phyloP scores from a whole-genome alignment of 148 eudicot species.

The Suaeda aralocaspica region DNA sequence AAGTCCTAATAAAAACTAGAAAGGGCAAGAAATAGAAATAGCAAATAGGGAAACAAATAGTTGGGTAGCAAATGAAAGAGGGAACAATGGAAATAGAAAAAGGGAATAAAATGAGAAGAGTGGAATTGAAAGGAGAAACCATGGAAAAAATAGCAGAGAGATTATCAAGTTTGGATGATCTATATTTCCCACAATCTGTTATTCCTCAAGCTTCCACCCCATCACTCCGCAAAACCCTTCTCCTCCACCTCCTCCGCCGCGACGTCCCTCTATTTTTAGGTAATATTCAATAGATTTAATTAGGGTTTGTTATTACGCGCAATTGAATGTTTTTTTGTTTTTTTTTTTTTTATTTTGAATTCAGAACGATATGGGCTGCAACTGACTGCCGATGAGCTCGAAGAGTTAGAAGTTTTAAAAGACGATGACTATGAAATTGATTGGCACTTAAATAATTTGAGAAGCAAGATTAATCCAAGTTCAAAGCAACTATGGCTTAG shows the following conservation, averaged over 20 bases:
- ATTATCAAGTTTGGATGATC: constrained; percentile 58
- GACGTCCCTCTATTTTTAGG: constrained; percentile 83
- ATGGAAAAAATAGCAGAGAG: constrained; percentile 56
- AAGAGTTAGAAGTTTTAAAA: constrained; percentile 58
- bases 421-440: constrained; percentile 88
- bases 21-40: too few species aligned
- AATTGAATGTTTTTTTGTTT: not conserved
- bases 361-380: constrained; percentile 81
- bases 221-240: constrained; percentile 62
- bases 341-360: constrained; percentile 10
- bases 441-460: constrained; percentile 80
- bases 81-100: not conserved
- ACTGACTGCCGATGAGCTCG: constrained; percentile 66
- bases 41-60: too few species aligned
- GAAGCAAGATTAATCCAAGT: constrained; percentile 62
- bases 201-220: constrained; percentile 50
- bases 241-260: constrained; percentile 67
- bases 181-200: constrained; percentile 74
- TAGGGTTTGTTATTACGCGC: not conserved
- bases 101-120: constrained; percentile 20
- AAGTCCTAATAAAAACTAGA: too few species aligned
- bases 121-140: constrained; percentile 31
- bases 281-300: too few species aligned
- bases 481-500: constrained; percentile 52
- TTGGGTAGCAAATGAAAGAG: too few species aligned